Conservation (phyloP, 1,284 basidiomycete species). For the Anthracocystis walkeri region DNA sequence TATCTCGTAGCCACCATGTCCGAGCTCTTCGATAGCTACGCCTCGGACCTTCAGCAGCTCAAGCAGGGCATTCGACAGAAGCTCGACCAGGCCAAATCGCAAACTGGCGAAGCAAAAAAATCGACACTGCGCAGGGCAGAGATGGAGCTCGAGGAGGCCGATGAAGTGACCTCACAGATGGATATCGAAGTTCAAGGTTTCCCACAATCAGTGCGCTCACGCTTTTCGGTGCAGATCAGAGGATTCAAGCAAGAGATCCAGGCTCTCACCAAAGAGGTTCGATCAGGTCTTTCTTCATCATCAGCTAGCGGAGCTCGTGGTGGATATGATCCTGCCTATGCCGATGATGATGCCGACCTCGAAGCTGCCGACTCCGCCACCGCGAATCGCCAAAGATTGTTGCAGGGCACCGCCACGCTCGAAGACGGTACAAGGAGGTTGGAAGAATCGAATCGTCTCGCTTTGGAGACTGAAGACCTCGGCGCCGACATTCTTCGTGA, state of each 20-base stretch:
- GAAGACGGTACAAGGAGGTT: slow-evolving; percentile 75
- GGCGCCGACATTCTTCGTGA: slow-evolving; percentile 91
- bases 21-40: slow-evolving; percentile 68
- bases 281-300: slow-evolving; percentile 29
- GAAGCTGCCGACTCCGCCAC: slow-evolving; percentile 47
- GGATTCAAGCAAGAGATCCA: slow-evolving; percentile 57
- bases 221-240: slow-evolving; percentile 57
- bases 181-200: slow-evolving; percentile 98
- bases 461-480: slow-evolving; percentile 94
- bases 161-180: slow-evolving; percentile 97
- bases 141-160: slow-evolving; percentile 96
- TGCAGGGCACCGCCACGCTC: slow-evolving; percentile 70
- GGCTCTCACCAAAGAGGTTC: slow-evolving; percentile 51
- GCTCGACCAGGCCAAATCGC: slow-evolving; percentile 42
- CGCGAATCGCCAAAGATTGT: slow-evolving; percentile 70
- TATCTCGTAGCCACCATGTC: slow-evolving; percentile 52
- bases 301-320: slow-evolving; percentile 13
- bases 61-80: slow-evolving; percentile 53
- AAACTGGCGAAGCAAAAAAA: slow-evolving; percentile 79
- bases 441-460: slow-evolving; percentile 89
- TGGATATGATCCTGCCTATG: slow-evolving; percentile 32
- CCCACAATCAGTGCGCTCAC: slow-evolving; percentile 74
- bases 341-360: slow-evolving; percentile 48
- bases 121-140: slow-evolving; percentile 85
- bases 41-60: slow-evolving; percentile 64